Conservation (phyloP, 2,329 filamentous ascomycete genomes). For the Ploettnerulaceae sp. region DNA sequence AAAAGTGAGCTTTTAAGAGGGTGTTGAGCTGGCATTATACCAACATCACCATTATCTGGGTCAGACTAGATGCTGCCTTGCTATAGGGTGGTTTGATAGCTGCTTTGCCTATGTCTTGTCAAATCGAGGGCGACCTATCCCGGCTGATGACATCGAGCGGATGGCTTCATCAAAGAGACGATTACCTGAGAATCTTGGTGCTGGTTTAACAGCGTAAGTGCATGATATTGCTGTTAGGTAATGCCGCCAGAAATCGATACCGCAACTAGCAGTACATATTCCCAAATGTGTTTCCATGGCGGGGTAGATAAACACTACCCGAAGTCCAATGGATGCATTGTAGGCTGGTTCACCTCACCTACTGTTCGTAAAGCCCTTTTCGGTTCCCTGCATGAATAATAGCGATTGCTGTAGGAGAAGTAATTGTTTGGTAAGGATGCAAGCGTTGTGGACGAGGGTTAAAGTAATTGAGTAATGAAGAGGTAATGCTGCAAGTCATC, state of each 20-base stretch:
- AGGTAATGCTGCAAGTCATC: slow-evolving; percentile 18
- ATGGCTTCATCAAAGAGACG: neutral
- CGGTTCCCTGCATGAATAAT: too few species aligned
- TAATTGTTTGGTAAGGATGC: slow-evolving; percentile 1
- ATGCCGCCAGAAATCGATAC: slow-evolving; percentile 7
- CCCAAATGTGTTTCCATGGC: slow-evolving; percentile 6
- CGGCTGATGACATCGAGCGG: slow-evolving; percentile 7
- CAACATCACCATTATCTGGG: too few species aligned
- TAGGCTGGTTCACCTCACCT: too few species aligned
- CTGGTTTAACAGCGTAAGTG: slow-evolving; percentile 1
- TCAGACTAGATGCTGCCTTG: slow-evolving; percentile 15
- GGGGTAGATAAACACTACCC: slow-evolving; percentile 11
- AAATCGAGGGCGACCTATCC: slow-evolving; percentile 17
- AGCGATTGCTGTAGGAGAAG: neutral
- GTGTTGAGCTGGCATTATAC: slow-evolving; percentile 24
- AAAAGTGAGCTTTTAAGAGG: too few species aligned
- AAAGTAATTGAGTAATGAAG: slow-evolving; percentile 23
- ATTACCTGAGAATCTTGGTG: slow-evolving; percentile 16
- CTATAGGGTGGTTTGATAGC: too few species aligned
- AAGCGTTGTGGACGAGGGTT: too few species aligned
- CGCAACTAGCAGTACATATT: neutral
- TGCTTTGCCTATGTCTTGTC: slow-evolving; percentile 8
- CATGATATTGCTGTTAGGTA: slow-evolving; percentile 16
- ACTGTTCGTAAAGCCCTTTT: too few species aligned
- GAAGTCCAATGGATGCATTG: too few species aligned